Evolutionary conservation across 345 rosid species (phyloP), one percentile per base, ranked within the genome.

Genomic region (Excoecaria agallocha): DNA sequence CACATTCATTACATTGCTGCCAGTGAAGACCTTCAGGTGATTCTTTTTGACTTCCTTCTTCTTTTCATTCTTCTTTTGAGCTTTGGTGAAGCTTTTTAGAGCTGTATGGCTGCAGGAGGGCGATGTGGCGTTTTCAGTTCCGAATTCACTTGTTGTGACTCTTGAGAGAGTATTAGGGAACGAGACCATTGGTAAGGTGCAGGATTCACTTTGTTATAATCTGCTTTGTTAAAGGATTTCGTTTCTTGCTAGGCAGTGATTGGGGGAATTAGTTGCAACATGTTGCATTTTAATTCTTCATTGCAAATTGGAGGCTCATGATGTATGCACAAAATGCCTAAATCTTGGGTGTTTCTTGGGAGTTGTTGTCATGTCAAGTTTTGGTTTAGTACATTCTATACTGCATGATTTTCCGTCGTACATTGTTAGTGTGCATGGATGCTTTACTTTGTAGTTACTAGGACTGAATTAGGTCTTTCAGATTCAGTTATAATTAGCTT

Each of bases 121-220:
- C 22, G 98, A 89, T 72, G 93, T 88, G 63, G 97, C 90, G 8
- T 89, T 92, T 81, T 94, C 91, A 11, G 97, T 94, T 74, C 97
- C 97, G 20, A 83, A 89, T 78, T 87, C 97, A 10, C 79, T 94
- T 82, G 92, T 94, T 43, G 98, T 92, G 76, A 94, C 98, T 24
- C 92, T 94, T 3, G 98, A 92, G 80, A 88, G 98, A 87, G 98
- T 94, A 4, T 69, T 94, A 78, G 98, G 98, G 64, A 94, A 94
- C 72, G 97, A 94, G 89, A 88, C 89, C 74, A 80, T 94, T 70
- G 98, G 98, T 94, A 92, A 80, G 80, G 80, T 80, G 79, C 83
- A 66, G 55, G 64, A 30, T 37, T 73, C n/a, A 17, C 45, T 41
- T 22, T 57, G 41, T 74, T 16, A 13, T 70, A 20, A 45, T 22